Conservation (phyloP, 2,329 filamentous ascomycete genomes). For the Calonectria hongkongensis region DNA sequence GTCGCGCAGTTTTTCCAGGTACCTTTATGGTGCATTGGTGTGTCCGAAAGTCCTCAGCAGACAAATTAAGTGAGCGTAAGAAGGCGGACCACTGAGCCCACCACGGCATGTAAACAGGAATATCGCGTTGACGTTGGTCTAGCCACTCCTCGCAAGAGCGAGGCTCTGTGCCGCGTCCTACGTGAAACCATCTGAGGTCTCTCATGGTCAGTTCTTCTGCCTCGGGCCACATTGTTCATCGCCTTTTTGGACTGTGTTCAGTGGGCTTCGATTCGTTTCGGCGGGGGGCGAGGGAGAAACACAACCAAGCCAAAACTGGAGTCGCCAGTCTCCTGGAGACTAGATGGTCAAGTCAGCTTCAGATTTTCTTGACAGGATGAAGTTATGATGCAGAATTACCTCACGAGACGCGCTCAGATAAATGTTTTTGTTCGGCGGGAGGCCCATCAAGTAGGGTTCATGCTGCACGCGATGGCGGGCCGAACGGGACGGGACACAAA, state of each 20-base stretch:
- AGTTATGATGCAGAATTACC: too few species aligned
- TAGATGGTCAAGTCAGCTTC: neutral
- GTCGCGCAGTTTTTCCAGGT: neutral
- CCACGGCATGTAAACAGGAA: constrained; percentile 20
- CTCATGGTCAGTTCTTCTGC: neutral
- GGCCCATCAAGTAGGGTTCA: too few species aligned
- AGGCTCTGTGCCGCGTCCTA: neutral
- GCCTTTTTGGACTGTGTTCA: neutral
- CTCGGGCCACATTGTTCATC: neutral
- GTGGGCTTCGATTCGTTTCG: neutral
- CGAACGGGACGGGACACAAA: too few species aligned
- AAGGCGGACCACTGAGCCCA: constrained; percentile 15
- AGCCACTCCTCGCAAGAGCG: constrained; percentile 14
- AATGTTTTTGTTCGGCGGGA: too few species aligned
- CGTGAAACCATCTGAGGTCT: constrained; percentile 11
- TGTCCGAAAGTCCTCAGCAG: neutral
- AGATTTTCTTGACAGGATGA: neutral
- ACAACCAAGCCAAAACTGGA: neutral
- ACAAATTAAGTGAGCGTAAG: neutral
- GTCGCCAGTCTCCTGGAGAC: too few species aligned
- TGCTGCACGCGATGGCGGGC: too few species aligned
- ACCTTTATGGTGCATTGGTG: neutral
- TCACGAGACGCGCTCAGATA: too few species aligned
- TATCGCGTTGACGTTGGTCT: neutral
- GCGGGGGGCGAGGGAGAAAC: neutral